These are phyloP conservation scores for Ophiocordyceps camponoti-saundersi DNA, from an alignment of 2,329 filamentous ascomycete genomes.

Conservation along the genomic window DNA sequence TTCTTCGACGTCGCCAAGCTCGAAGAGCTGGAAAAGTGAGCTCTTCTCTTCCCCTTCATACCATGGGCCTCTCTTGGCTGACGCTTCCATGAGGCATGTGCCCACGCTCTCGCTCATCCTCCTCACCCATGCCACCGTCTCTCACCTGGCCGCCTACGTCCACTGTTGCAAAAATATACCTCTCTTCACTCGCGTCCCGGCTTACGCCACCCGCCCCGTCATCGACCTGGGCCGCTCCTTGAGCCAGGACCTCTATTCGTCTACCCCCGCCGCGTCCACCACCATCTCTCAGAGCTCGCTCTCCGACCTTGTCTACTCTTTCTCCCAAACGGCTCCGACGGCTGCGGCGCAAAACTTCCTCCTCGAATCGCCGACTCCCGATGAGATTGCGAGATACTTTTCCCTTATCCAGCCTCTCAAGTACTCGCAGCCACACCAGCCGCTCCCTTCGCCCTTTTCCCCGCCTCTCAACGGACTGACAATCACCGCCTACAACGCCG, in stretches of 20 bases:
- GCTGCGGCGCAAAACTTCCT: slow-evolving; percentile 33
- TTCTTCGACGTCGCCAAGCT: slow-evolving; percentile 70
- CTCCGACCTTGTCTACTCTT: slow-evolving; percentile 41
- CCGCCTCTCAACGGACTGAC: slow-evolving; percentile 81
- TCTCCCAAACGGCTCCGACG: slow-evolving; percentile 30
- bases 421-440: slow-evolving; percentile 92
- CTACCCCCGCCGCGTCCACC: slow-evolving; percentile 72
- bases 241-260: slow-evolving; percentile 81
- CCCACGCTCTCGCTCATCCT: slow-evolving; percentile 87
- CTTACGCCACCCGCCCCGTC: slow-evolving; percentile 88
- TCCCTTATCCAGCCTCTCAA: slow-evolving; percentile 80
- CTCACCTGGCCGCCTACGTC: slow-evolving; percentile 83
- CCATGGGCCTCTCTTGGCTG: background rate
- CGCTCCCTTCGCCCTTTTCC: slow-evolving; percentile 70
- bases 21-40: slow-evolving; percentile 76
- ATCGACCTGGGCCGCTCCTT: slow-evolving; percentile 84
- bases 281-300: slow-evolving; percentile 60
- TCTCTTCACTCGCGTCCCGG: slow-evolving; percentile 76
- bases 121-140: slow-evolving; percentile 80
- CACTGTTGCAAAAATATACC: slow-evolving; percentile 97
- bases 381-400: slow-evolving; percentile 89
- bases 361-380: slow-evolving; percentile 54
- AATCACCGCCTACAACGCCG: slow-evolving; percentile 91
- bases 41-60: slow-evolving; percentile 1
- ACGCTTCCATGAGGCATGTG: slow-evolving; percentile 46